Conservation (phyloP, 2,329 filamentous ascomycete genomes). For the Cadophora sp. region DNA sequence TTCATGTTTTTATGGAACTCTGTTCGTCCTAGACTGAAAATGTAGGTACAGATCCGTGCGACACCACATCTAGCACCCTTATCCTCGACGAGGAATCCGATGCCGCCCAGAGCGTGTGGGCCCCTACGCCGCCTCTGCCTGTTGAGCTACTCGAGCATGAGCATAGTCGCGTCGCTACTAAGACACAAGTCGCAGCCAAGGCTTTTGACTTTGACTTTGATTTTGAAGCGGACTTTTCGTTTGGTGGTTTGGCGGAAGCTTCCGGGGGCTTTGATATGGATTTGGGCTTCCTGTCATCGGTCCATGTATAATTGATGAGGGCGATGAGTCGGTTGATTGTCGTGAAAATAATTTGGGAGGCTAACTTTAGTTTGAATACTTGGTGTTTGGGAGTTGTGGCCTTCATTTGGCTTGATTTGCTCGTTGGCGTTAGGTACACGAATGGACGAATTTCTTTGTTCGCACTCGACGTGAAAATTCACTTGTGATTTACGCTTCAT, state of each 20-base stretch:
- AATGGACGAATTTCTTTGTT: constrained; percentile 14
- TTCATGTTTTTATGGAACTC: constrained; percentile 15
- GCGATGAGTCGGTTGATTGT: neutral
- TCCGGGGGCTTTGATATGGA: constrained; percentile 18
- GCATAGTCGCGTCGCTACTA: neutral
- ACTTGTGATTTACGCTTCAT: constrained; percentile 5
- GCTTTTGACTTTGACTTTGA: constrained; percentile 24
- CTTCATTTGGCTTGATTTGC: neutral
- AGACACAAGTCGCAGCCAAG: neutral
- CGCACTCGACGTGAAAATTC: neutral
- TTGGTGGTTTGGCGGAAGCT: neutral
- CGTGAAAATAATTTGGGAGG: neutral
- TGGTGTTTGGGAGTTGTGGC: neutral
- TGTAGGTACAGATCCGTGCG: constrained; percentile 20
- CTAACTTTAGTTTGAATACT: neutral
- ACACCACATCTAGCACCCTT: neutral
- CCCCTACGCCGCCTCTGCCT: constrained; percentile 9
- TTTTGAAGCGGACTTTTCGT: constrained; percentile 13
- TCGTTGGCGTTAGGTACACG: neutral
- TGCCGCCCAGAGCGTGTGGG: constrained; percentile 16
- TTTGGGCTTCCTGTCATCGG: constrained; percentile 20
- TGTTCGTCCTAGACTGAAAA: constrained; percentile 28
- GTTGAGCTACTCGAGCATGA: neutral
- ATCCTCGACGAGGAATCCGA: constrained; percentile 5
- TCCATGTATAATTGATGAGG: constrained; percentile 15